phyloP scores from a whole-genome alignment of 768 basidiomycete genomes.

The Lentinula detonsa region DNA sequence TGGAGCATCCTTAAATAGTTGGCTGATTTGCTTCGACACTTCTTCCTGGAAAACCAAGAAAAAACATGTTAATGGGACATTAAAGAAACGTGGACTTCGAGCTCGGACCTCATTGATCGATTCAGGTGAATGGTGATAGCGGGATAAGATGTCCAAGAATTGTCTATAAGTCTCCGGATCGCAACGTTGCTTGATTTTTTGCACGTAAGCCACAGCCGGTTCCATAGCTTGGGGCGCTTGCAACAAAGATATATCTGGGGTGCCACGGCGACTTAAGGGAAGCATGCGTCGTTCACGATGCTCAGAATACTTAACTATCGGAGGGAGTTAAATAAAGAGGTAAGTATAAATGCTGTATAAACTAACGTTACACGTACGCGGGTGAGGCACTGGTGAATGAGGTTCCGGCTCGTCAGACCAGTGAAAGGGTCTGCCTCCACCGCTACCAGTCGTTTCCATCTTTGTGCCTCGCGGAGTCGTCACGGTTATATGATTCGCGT shows the following conservation, averaged over 20 bases:
- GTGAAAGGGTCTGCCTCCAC: conserved; percentile 27
- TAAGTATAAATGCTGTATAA: background rate
- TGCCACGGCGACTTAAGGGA: conserved; percentile 10
- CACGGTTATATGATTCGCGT: conserved; percentile 66
- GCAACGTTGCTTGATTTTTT: conserved; percentile 93
- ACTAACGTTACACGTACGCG: background rate
- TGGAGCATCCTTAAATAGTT: conserved; percentile 68
- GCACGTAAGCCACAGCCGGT: conserved; percentile 90
- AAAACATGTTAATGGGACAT: conserved; percentile 5
- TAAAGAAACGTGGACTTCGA: conserved; percentile 7
- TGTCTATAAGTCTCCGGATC: conserved; percentile 82
- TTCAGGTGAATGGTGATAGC: conserved; percentile 55
- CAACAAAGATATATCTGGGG: conserved; percentile 28
- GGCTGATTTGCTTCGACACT: conserved; percentile 61
- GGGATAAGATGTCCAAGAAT: conserved; percentile 70
- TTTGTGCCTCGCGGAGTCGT: conserved; percentile 69
- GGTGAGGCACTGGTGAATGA: conserved; percentile 1
- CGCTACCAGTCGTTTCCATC: conserved; percentile 49
- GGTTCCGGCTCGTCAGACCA: conserved; percentile 26
- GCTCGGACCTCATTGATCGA: conserved; percentile 51
- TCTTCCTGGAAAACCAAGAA: conserved; percentile 39
- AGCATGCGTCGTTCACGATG: conserved; percentile 5
- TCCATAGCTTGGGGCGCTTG: conserved; percentile 44
- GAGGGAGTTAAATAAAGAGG: background rate
- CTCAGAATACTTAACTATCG: conserved; percentile 18